These are phyloP conservation scores for Cadophora luteo-olivacea DNA, from an alignment of 2,329 filamentous ascomycete genomes.

Conservation along the genomic window DNA sequence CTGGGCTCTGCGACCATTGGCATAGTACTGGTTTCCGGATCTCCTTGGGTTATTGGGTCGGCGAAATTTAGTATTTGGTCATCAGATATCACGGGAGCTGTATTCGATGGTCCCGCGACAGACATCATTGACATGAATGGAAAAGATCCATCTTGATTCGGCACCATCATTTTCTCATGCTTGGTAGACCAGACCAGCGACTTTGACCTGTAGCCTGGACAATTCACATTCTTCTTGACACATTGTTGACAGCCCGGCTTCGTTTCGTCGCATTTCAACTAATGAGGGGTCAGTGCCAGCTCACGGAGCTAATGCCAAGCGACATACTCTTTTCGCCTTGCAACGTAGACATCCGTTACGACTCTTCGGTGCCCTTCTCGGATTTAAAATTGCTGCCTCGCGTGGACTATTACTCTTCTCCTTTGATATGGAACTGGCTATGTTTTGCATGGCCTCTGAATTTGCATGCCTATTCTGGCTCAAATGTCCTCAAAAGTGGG, in stretches of 20 bases:
- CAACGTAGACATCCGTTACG: conserved; percentile 41
- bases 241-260: conserved; percentile 42
- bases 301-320: background rate
- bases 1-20: background rate
- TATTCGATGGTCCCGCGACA: conserved; percentile 20
- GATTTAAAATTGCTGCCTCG: conserved; percentile 26
- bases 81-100: conserved; percentile 3
- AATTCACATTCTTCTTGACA: conserved; percentile 35
- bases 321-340: conserved; percentile 40
- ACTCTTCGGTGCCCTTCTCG: conserved; percentile 40
- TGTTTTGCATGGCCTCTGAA: conserved; percentile 20
- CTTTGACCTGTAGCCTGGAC: conserved; percentile 40
- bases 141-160: conserved; percentile 16
- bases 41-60: background rate
- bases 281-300: conserved; percentile 17
- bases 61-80: background rate
- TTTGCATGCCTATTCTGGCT: conserved; percentile 9
- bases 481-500: conserved; percentile 26
- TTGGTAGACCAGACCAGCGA: conserved; percentile 42
- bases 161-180: conserved; percentile 41
- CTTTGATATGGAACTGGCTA: conserved; percentile 16
- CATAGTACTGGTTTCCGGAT: background rate
- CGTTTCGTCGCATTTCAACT: conserved; percentile 44
- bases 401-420: conserved; percentile 5
- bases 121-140: conserved; percentile 20